These are phyloP conservation scores for Lablab purpureus DNA, from an alignment of 306 rosid genomes.

Conservation along the genomic window DNA sequence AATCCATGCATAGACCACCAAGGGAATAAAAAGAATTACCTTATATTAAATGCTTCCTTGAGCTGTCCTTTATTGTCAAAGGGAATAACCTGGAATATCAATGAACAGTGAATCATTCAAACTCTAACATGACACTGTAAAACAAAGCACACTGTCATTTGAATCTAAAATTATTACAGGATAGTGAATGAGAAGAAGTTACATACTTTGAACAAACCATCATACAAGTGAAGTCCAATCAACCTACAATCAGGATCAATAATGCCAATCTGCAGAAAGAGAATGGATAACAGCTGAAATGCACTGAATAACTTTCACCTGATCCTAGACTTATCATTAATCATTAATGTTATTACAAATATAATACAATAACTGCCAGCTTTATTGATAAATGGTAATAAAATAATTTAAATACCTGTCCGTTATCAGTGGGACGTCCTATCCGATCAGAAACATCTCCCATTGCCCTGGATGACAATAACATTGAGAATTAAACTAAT, in stretches of 20 bases:
- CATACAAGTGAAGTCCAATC: slow-evolving; percentile 97
- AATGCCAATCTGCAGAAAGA: slow-evolving; percentile 86
- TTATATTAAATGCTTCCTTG: slow-evolving; percentile 96
- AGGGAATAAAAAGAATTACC: slow-evolving; percentile 58
- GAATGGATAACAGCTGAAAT: slow-evolving; percentile 25
- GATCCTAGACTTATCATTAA: slow-evolving; percentile 26
- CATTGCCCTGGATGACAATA: slow-evolving; percentile 75
- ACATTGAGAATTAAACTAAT: slow-evolving; percentile 25
- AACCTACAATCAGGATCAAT: slow-evolving; percentile 98
- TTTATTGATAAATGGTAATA: neutral
- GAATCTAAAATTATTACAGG: slow-evolving; percentile 14
- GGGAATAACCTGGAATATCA: slow-evolving; percentile 82
- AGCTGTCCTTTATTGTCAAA: slow-evolving; percentile 96
- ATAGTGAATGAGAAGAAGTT: slow-evolving; percentile 13
- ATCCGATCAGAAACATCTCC: slow-evolving; percentile 99
- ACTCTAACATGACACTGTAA: slow-evolving; percentile 4
- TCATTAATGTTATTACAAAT: slow-evolving; percentile 15
- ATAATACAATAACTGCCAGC: slow-evolving; percentile 28
- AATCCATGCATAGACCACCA: slow-evolving; percentile 30
- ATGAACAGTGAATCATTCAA: slow-evolving; percentile 31
- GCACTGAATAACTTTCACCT: slow-evolving; percentile 19
- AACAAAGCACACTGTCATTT: slow-evolving; percentile 1
- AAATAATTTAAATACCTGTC: slow-evolving; percentile 72
- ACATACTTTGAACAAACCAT: slow-evolving; percentile 90
- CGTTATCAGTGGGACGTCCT: slow-evolving; percentile 96